phyloP scores from a whole-genome alignment of 345 rosid species.

The Physaria fendleri region DNA sequence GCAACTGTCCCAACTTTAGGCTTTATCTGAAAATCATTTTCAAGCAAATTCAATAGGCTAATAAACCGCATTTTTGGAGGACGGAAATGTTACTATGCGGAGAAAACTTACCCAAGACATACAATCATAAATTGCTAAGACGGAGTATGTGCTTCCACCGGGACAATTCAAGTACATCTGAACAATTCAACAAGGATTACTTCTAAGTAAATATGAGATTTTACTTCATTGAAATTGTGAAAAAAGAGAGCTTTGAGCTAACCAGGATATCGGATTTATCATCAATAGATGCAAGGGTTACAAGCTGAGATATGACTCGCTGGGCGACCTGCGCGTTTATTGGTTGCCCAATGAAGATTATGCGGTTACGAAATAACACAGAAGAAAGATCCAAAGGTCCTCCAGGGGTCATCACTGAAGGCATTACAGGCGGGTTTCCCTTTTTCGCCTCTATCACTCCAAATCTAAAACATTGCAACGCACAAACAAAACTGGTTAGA shows the following conservation, averaged over 20 bases:
- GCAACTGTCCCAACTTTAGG: slow-evolving; percentile 94
- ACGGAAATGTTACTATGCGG: neutral
- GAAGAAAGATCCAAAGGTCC: slow-evolving; percentile 86
- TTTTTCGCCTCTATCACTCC: slow-evolving; percentile 47
- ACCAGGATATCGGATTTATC: slow-evolving; percentile 90
- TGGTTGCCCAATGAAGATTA: slow-evolving; percentile 84
- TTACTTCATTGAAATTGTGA: neutral
- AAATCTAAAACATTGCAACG: slow-evolving; percentile 29
- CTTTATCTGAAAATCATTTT: slow-evolving; percentile 52
- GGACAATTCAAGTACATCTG: slow-evolving; percentile 90
- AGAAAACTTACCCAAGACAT: slow-evolving; percentile 72
- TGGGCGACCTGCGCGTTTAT: slow-evolving; percentile 83
- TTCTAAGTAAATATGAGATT: neutral
- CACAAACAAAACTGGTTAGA: neutral
- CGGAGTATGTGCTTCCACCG: slow-evolving; percentile 87
- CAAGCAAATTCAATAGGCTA: neutral
- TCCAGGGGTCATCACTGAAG: slow-evolving; percentile 80
- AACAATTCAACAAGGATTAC: slow-evolving; percentile 17
- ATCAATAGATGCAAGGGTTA: slow-evolving; percentile 79
- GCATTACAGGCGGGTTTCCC: slow-evolving; percentile 86
- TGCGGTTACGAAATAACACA: slow-evolving; percentile 74
- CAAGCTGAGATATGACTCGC: slow-evolving; percentile 86
- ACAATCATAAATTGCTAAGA: slow-evolving; percentile 90
- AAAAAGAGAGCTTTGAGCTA: slow-evolving; percentile 1
- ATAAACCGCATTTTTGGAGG: neutral